phyloP scores from a whole-genome alignment of 2,329 filamentous ascomycete species.

The Lecanosticta acicola region DNA sequence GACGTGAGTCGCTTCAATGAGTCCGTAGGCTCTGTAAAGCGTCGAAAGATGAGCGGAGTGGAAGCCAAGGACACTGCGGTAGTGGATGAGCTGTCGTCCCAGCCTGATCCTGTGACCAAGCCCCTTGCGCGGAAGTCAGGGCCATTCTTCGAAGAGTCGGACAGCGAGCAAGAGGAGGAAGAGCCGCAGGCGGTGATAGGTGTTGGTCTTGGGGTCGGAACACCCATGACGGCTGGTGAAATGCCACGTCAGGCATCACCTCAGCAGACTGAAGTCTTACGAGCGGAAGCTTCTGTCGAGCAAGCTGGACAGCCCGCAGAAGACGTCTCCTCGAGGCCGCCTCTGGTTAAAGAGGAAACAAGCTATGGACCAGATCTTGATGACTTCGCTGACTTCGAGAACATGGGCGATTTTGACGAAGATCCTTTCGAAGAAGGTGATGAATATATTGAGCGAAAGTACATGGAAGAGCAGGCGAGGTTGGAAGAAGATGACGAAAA shows the following conservation, averaged over 20 bases:
- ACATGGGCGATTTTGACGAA: constrained; percentile 56
- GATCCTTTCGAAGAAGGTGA: constrained; percentile 52
- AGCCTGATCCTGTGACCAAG: neutral
- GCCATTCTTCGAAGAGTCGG: constrained; percentile 68
- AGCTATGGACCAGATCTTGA: constrained; percentile 43
- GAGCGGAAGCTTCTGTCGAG: neutral
- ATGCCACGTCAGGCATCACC: constrained; percentile 10
- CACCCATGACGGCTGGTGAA: constrained; percentile 8
- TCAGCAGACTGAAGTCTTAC: neutral
- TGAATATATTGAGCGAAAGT: constrained; percentile 51
- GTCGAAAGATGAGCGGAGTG: constrained; percentile 31
- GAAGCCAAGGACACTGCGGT: neutral
- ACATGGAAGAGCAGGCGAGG: constrained; percentile 65
- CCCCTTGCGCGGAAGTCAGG: constrained; percentile 35
- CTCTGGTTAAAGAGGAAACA: constrained; percentile 45
- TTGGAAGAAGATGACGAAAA: constrained; percentile 50
- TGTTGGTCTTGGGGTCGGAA: constrained; percentile 9
- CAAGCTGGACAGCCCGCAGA: neutral
- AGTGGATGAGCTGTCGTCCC: neutral
- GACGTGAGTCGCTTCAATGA: constrained; percentile 40
- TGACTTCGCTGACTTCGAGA: constrained; percentile 48
- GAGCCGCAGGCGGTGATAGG: constrained; percentile 23
- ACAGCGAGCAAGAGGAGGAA: constrained; percentile 47
- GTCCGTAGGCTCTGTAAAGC: constrained; percentile 38
- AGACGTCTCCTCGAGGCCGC: constrained; percentile 7